Percentiles rank a stretch among this genome's conserved stretches.
phyloP scores from a whole-genome alignment of 345 rosid species.

The Mangifera indica region DNA sequence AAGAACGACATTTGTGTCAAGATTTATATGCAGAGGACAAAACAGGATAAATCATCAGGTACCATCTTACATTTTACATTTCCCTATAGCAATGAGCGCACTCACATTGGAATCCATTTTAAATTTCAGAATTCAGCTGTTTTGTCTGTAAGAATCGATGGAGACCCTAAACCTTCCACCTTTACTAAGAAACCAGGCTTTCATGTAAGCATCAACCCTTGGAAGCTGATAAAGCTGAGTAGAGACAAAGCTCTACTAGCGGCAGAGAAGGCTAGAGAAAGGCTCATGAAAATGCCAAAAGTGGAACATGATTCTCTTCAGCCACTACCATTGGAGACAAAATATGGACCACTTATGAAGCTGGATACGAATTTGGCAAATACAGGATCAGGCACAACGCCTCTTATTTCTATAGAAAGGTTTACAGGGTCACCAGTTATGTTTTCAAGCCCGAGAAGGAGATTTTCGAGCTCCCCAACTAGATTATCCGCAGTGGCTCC shows the following conservation, averaged over 20 bases:
- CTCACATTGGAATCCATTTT: background rate
- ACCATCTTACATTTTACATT: conserved; percentile 10
- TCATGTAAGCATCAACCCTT: conserved; percentile 78
- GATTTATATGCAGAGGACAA: conserved; percentile 58
- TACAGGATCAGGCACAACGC: conserved; percentile 40
- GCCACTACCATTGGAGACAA: conserved; percentile 82
- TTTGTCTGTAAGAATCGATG: conserved; percentile 74
- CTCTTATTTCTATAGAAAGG: conserved; percentile 45
- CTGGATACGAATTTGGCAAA: conserved; percentile 40
- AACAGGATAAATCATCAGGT: conserved; percentile 55
- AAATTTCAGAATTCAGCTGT: conserved; percentile 49
- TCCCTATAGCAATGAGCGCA: background rate
- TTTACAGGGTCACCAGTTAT: conserved; percentile 59
- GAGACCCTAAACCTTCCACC: conserved; percentile 51
- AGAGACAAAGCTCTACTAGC: conserved; percentile 83
- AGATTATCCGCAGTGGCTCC: conserved; percentile 42
- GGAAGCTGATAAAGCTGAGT: conserved; percentile 78
- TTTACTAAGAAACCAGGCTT: conserved; percentile 64
- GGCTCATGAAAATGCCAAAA: conserved; percentile 52
- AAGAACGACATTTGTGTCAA: conserved; percentile 57
- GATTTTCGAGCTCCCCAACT: conserved; percentile 68
- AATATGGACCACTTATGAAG: conserved; percentile 60
- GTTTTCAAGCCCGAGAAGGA: conserved; percentile 82
- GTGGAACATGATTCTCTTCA: conserved; percentile 50
- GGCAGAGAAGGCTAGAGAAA: conserved; percentile 88